Base-by-base conservation (phyloP, 352 stramenopile genomes). In the Phytophthora constricta region DNA sequence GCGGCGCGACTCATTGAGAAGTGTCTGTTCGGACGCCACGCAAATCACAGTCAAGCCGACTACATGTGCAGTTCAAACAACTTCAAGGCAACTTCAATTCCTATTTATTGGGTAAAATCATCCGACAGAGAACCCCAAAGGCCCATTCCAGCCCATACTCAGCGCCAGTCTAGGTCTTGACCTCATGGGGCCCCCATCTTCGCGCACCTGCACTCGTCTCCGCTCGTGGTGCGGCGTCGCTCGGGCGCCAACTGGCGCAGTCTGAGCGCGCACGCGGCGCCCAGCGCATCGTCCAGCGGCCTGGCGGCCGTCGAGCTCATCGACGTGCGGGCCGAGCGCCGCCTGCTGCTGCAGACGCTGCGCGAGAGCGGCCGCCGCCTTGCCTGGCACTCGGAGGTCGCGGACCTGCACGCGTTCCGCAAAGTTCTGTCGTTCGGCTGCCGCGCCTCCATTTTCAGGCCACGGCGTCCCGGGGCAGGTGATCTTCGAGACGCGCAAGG, bases 251-350 rank as follows among this genome's bases (percentile, higher is more conserved):
- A 91, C 60, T 89, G 84, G 85, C 74, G 78, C 67, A 89, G 71
- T 46, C 73, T 91, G 31, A 84, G 76, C 27, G 70, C 67, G 4
- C 66, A 74, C 23, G 60, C 66, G 9, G 53, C 33, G 4, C 34
- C n/a, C 25, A 66, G 65, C 34, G 33, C 41, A 17, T 43, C 50
- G 19, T 56, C 48, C 60, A 67, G 58, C 43, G 84, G 82, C 0
- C 71, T 94, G 41, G 84, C 93, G 59, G 79, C 86, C 33, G 86
- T 94, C n/a, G 86, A 93, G 71, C 90, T 94, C 70, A 90, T 94
- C 71, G 86, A 91, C 71, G 86, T 94, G 26, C 86, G 89, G 48
- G 70, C 87, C 42, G 86, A 94, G 76, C 84, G 86, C 25, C 80
- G 79, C 49, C 74, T 94, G 58, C 80, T 94, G 26, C 69, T 89